Base-by-base conservation (phyloP, 352 stramenopile species). In the Aphanomyces euteiches region DNA sequence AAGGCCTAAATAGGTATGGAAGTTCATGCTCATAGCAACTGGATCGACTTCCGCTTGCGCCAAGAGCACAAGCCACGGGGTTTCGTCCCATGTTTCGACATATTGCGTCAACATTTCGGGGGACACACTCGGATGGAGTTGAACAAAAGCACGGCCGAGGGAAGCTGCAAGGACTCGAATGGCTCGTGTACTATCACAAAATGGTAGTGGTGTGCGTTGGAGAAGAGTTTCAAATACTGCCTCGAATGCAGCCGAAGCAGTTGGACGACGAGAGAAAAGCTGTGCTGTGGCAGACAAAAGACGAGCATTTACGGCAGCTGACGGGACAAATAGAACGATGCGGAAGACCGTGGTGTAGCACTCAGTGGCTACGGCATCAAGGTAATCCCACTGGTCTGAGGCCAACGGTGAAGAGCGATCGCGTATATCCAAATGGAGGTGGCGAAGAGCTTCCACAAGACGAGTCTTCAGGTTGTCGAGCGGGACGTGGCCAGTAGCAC, bases 161-260 rank as follows among this genome's bases (percentile, higher is more conserved):
- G 17, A 61, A 5, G 54, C 54, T 6, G 54, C 54, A n/a, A 61
- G 54, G 28, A 61, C 54, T 7, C 54, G 54, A 7, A 7, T 61
- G 6, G 54, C 19, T 7, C 54, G 54, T 10, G 19, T 1, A 6
- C 39, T 7, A n/a, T 61, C 54, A 37, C 17, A 13, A 61, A 61
- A 61, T n/a, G 54, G 54, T 15, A 61, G 34, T 12, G 54, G 54
- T 50, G 43, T 50, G 10, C 10, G 10, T 12, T 12, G 10, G 10
- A 50, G 43, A 12, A 12, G 43, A 12, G 43, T n/a, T n/a, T 12
- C 43, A 12, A 50, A 50, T 12, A 12, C 10, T 12, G 43, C 43
- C 17, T 50, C 10, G 43, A n/a, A n/a, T 12, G 43, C 43, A n/a
- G 10, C 10, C 43, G 43, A n/a, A 2, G 43, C 43, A n/a, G 43